Evolutionary conservation across 2,329 filamentous ascomycete genomes (phyloP).

Genomic region (Penicillium olsonii): DNA sequence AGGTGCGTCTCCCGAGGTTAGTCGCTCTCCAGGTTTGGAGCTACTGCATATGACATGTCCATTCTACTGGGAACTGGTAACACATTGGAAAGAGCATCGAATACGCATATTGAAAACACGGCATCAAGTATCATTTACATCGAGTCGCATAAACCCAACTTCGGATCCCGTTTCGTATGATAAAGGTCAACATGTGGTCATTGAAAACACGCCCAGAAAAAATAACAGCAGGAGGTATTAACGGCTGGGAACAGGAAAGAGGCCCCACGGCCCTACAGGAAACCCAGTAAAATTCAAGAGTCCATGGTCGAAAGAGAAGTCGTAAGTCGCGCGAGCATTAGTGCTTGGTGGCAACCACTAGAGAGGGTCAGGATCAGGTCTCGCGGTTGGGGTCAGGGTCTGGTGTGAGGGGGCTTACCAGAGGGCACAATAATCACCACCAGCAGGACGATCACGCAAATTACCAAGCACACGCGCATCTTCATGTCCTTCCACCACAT

Average conservation of each 20-base stretch:
- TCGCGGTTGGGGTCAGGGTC: too few species aligned
- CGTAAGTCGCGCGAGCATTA: constrained; percentile 36
- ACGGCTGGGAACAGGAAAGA: constrained; percentile 35
- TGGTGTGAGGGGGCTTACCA: constrained; percentile 59
- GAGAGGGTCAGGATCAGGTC: neutral
- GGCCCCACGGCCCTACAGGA: constrained; percentile 32
- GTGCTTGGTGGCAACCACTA: constrained; percentile 48
- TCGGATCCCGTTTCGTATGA: constrained; percentile 31
- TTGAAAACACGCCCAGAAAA: constrained; percentile 37
- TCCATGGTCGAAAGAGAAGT: constrained; percentile 32
- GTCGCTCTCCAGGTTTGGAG: too few species aligned
- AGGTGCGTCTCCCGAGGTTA: too few species aligned
- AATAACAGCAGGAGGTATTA: constrained; percentile 38
- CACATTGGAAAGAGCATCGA: constrained; percentile 15
- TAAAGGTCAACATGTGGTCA: constrained; percentile 32
- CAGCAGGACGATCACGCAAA: constrained; percentile 86
- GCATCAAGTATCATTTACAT: constrained; percentile 49
- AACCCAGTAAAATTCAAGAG: constrained; percentile 36
- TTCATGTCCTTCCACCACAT: constrained; percentile 99
- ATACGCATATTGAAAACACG: constrained; percentile 35
- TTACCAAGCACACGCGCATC: constrained; percentile 96
- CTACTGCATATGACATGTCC: neutral
- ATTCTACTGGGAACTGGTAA: too few species aligned
- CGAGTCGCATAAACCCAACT: constrained; percentile 26
- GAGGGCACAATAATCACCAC: constrained; percentile 87